phyloP scores from a whole-genome alignment of 139 green algal genomes.

The Chlamydomonas sphaeroides region DNA sequence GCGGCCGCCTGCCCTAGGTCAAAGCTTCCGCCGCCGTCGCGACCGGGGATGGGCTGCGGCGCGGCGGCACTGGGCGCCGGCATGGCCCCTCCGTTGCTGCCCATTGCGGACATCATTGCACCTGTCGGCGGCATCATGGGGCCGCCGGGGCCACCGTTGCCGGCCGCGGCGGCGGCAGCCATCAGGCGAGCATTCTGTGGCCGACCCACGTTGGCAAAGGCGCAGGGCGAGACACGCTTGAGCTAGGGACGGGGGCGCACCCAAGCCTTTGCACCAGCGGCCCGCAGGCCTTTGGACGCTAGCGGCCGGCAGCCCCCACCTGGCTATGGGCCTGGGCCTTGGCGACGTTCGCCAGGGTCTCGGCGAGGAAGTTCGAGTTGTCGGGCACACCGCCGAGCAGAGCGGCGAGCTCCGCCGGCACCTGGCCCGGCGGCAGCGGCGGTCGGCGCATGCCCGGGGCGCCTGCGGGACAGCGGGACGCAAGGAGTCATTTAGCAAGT shows the following conservation, averaged over 20 bases:
- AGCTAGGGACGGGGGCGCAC: no score
- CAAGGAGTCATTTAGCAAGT: neutral
- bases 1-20: no score
- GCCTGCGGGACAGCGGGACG: no score
- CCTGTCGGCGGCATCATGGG: neutral
- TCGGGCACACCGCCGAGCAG: constrained; percentile 22
- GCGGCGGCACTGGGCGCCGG: neutral
- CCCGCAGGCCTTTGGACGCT: no score
- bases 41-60: constrained; percentile 30
- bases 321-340: constrained; percentile 31
- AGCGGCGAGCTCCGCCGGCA: constrained; percentile 25
- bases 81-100: neutral
- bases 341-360: constrained; percentile 38
- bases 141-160: neutral
- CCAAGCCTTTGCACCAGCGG: no score
- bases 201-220: no score
- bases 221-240: no score
- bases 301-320: no score
- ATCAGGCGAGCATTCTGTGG: constrained; percentile 5
- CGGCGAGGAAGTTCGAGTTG: constrained; percentile 19
- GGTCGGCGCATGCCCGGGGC: constrained; percentile 1
- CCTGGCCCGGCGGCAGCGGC: constrained; percentile 9
- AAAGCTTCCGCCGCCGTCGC: constrained; percentile 17
- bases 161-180: constrained; percentile 5
- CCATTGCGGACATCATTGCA: no score